Conservation (phyloP, 1,284 basidiomycete species). For the Ceratobasidium sp. region DNA sequence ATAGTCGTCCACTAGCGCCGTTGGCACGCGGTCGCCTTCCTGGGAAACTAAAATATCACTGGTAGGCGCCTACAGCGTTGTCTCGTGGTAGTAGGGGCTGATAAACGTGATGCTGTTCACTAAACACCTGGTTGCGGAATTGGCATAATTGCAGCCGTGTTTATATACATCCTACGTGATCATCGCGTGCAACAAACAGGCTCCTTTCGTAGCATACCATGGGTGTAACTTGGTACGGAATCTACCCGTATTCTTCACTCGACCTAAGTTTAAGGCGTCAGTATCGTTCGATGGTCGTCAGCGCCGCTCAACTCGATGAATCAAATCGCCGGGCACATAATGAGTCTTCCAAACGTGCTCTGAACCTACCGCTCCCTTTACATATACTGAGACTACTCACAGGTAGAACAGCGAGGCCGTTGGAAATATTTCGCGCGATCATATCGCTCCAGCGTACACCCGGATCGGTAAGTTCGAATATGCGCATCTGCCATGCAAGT, state of each 20-base stretch:
- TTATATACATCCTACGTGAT: neutral
- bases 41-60: neutral
- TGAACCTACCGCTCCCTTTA: neutral
- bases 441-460: conserved; percentile 27
- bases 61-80: neutral
- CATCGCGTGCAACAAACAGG: neutral
- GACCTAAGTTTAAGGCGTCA: conserved; percentile 7
- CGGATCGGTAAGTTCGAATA: conserved; percentile 23
- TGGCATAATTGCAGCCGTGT: neutral
- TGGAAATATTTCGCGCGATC: conserved; percentile 41
- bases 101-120: neutral
- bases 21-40: neutral
- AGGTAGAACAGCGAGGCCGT: conserved; percentile 39
- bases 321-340: conserved; percentile 28
- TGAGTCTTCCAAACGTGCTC: conserved; percentile 40
- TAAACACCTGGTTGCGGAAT: neutral
- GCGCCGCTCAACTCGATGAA: conserved; percentile 22
- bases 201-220: conserved; percentile 1
- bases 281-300: conserved; percentile 37
- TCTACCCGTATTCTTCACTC: neutral
- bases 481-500: neutral
- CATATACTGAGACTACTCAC: neutral
- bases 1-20: neutral
- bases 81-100: neutral
- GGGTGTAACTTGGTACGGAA: conserved; percentile 41